Conservation (phyloP, 2,329 filamentous ascomycete species). For the Fusarium dimerum region DNA sequence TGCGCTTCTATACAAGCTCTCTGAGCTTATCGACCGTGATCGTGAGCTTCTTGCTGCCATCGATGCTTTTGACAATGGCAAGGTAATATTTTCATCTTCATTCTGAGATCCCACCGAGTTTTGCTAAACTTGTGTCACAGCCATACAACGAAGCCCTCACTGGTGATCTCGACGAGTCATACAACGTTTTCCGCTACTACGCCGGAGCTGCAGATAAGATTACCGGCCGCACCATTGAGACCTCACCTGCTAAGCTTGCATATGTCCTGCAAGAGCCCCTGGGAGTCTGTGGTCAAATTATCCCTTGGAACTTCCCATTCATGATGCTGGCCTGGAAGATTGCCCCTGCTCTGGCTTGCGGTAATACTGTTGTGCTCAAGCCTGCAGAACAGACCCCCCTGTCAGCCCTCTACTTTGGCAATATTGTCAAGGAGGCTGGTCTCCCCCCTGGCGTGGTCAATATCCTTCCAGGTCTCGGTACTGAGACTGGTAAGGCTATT, state of each 20-base stretch:
- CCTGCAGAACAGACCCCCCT: constrained; percentile 61
- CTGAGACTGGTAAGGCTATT: constrained; percentile 63
- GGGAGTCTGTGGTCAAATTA: constrained; percentile 67
- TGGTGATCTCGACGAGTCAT: constrained; percentile 53
- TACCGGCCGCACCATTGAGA: constrained; percentile 67
- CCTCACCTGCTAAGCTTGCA: constrained; percentile 61
- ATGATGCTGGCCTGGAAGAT: constrained; percentile 67
- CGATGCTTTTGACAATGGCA: constrained; percentile 11
- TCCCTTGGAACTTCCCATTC: constrained; percentile 49
- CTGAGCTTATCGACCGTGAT: constrained; percentile 24
- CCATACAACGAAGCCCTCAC: constrained; percentile 43
- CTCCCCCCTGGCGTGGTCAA: constrained; percentile 77
- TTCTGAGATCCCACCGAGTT: no score
- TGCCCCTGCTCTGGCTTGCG: constrained; percentile 62
- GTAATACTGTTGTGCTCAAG: constrained; percentile 60
- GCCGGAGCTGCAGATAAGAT: constrained; percentile 72
- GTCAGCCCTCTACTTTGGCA: constrained; percentile 60
- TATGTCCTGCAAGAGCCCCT: constrained; percentile 69
- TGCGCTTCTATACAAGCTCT: constrained; percentile 23
- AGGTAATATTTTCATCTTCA: not conserved
- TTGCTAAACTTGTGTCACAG: constrained; percentile 2
- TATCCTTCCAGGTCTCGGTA: constrained; percentile 66
- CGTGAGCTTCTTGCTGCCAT: constrained; percentile 22
- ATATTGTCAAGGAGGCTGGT: constrained; percentile 66
- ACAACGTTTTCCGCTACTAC: constrained; percentile 61